Percentiles rank a stretch among this genome's conserved stretches.
Conservation (phyloP, 495 filamentous ascomycete genomes). For the Filosporella fistucella region DNA sequence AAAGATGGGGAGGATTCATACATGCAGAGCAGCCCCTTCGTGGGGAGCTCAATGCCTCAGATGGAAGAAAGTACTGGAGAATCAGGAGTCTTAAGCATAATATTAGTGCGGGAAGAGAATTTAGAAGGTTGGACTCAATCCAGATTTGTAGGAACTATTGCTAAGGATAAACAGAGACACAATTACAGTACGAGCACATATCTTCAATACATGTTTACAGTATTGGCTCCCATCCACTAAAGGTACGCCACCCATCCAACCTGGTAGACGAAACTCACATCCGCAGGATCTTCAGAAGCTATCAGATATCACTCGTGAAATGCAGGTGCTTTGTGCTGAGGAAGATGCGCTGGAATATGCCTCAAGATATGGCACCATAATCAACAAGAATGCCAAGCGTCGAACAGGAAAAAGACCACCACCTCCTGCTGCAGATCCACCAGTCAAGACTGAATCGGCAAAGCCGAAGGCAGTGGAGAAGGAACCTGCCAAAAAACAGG, state of each 20-base stretch:
- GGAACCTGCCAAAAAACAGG: slow-evolving; percentile 19
- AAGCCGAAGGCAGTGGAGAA: slow-evolving; percentile 22
- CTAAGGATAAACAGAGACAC: slow-evolving; percentile 46
- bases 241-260: slow-evolving; percentile 34
- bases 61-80: slow-evolving; percentile 23
- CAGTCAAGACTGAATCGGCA: slow-evolving; percentile 7
- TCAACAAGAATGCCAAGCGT: slow-evolving; percentile 47
- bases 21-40: slow-evolving; percentile 68
- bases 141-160: neutral
- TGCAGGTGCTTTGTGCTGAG: slow-evolving; percentile 41
- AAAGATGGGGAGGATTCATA: slow-evolving; percentile 62
- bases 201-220: slow-evolving; percentile 84
- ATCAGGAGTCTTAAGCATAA: slow-evolving; percentile 49
- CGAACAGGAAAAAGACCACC: slow-evolving; percentile 27
- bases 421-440: slow-evolving; percentile 17
- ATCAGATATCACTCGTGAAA: slow-evolving; percentile 60
- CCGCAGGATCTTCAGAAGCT: slow-evolving; percentile 64
- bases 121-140: slow-evolving; percentile 54
- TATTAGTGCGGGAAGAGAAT: slow-evolving; percentile 76
- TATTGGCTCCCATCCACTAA: slow-evolving; percentile 62
- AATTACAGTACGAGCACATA: slow-evolving; percentile 64
- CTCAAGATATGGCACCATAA: slow-evolving; percentile 63
- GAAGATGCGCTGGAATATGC: slow-evolving; percentile 61
- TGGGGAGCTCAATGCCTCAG: slow-evolving; percentile 39
- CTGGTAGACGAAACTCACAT: neutral